Base-by-base conservation (phyloP, 768 basidiomycete genomes). In the Gautieria morchelliformis region DNA sequence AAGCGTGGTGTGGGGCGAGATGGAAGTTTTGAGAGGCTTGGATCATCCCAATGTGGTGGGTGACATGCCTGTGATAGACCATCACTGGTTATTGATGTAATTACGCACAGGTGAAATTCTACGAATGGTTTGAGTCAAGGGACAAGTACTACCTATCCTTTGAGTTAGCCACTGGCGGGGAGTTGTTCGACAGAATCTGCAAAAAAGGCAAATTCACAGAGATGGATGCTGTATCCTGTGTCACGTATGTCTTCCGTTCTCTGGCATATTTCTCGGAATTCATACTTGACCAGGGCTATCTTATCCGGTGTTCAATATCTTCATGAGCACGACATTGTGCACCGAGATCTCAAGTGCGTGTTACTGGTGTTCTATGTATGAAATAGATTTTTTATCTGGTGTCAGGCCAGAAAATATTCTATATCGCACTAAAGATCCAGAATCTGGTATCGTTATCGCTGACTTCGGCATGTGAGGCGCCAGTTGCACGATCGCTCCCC, bases 111-210 rank as follows among this genome's bases (percentile, higher is more conserved):
- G 91, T 96, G 57, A 95, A 94, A 67, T 93, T 96, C 65, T 94
- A 87, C 69, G 93, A 96, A 68, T 92, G 88, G 84, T 98, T 98
- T 68, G 96, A 98, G 66, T 92, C 89, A 9, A 77, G 93, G 61
- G 79, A 85, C 15, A 97, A 96, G 72, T 97, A 92, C 69, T 98
- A 94, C 67, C 82, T 98, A n/a, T 80, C 88, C 0, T 96, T 96
- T 65, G 92, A 97, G 69, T 85, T 98, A 9, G 95, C 93, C 0
- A 78, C 83, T 0, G 95, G 96, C 5, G 96, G 96, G 32, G 96
- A 98, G 66, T 79, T 98, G 1, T 99, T 99, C 67, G 88, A 93
- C 51, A 79, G 92, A 46, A 90, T 98, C 61, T 70, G 86, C 46
- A 73, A 85, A 60, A 81, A 78, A 59, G 96, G 96, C 14, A 94